Evolutionary conservation across 306 rosid species (phyloP), one percentile per base, ranked within the genome.

Genomic region (Medicago ruthenica): DNA sequence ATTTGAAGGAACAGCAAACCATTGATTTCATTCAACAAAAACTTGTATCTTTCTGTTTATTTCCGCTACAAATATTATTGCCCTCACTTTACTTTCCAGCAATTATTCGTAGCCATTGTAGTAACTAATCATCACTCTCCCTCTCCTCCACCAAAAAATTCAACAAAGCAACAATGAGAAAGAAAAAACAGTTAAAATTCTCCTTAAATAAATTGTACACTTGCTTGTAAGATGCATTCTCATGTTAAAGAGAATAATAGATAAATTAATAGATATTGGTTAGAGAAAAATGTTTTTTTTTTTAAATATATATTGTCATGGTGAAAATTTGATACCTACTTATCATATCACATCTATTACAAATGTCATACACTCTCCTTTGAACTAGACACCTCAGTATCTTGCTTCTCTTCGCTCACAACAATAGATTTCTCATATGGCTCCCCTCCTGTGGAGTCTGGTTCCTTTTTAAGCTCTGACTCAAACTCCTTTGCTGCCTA

Each of bases 401-500:
- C 93, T 85, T 82, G 81, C 80, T 86, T 88, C 91, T 84, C 88
- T 79, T 88, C 87, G 66, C 50, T 85, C 45, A 24, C 66, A 3
- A 84, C 77, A 54, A 73, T 48, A 41, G 91, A 73, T 79, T 87
- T 83, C 22, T 87, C 92, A 18, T 79, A 74, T 3, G 87, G 69
- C 8, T 68, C 76, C 72, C 71, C 97, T 62, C 21, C 58, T 0
- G 2, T 51, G 34, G 89, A 60, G 36, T 84, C 92, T 1, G 97
- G 93, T 61, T 89, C 95, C 70, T 81, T 88, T 80, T 89, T 95
- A 66, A 95, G 81, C 89, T 95, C 99, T 0, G 93, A 81, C 75
- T 95, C 97, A 51, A 92, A 95, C 85, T 95, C 99, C 86, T 92
- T 95, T 10, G 99, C 97, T 4, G 99, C 99, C 99, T 95, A 86